Evolutionary conservation across 1,284 basidiomycete species (phyloP).

Genomic region (Naganishia sp.): DNA sequence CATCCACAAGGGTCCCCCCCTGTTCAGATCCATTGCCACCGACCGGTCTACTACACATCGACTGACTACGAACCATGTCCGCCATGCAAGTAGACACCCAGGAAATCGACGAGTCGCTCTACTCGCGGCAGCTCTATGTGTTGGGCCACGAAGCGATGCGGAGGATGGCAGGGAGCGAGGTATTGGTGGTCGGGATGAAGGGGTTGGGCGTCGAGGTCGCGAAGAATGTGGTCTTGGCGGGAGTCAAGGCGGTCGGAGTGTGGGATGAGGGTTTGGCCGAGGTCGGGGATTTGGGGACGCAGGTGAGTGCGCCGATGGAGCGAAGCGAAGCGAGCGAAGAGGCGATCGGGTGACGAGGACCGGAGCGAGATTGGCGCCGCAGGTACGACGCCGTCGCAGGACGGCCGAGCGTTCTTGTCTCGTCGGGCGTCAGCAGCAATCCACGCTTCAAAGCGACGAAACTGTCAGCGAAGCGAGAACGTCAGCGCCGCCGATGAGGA

Average conservation of each 20-base stretch:
- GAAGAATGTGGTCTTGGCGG: conserved; percentile 67
- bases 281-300: conserved; percentile 86
- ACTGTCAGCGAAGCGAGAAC: no score
- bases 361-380: background rate
- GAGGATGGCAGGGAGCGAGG: conserved; percentile 95
- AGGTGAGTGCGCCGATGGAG: conserved; percentile 61
- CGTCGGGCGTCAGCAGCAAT: background rate
- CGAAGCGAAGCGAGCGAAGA: conserved; percentile 1
- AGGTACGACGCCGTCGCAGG: background rate
- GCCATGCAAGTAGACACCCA: conserved; percentile 26
- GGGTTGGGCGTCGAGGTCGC: conserved; percentile 97
- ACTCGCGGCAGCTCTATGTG: conserved; percentile 94
- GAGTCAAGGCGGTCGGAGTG: conserved; percentile 96
- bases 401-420: background rate
- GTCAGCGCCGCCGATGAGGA: background rate
- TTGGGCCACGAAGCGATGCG: conserved; percentile 99
- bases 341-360: background rate
- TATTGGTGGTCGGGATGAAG: conserved; percentile 88
- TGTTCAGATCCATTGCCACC: no score
- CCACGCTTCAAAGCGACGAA: no score
- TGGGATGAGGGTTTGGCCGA: conserved; percentile 89
- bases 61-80: background rate
- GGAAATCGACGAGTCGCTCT: conserved; percentile 68
- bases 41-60: no score
- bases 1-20: background rate